Percentiles rank a stretch among this genome's conserved stretches.
phyloP scores from a whole-genome alignment of 2,329 filamentous ascomycete species.

The Sphaerostilbella broomeana region DNA sequence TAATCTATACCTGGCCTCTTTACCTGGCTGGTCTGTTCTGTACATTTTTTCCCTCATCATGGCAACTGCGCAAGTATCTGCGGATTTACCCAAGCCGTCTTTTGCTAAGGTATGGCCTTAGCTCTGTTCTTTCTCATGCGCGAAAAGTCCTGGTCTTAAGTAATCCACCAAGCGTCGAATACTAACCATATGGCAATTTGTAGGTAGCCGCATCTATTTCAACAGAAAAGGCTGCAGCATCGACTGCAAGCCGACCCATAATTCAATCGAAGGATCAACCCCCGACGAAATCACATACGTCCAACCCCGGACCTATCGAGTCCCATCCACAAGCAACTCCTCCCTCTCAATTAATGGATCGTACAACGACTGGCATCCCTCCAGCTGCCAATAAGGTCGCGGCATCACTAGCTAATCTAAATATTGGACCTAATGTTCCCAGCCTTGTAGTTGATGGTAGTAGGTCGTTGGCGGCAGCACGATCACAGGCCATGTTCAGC shows the following conservation, averaged over 20 bases:
- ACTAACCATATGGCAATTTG: slow-evolving; percentile 7
- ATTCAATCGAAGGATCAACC: slow-evolving; percentile 13
- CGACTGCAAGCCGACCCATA: slow-evolving; percentile 4
- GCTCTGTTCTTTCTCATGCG: too few relatives aligned
- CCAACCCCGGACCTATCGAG: neutral
- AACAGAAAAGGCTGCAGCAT: slow-evolving; percentile 18
- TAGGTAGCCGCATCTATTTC: slow-evolving; percentile 44
- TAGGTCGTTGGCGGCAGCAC: slow-evolving; percentile 33
- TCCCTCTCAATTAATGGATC: slow-evolving; percentile 16
- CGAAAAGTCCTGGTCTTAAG: too few relatives aligned
- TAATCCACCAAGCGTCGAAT: slow-evolving; percentile 6
- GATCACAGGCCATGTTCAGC: slow-evolving; percentile 26
- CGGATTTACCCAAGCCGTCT: slow-evolving; percentile 53
- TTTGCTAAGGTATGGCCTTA: slow-evolving; percentile 63
- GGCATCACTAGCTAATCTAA: slow-evolving; percentile 25
- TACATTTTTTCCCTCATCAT: slow-evolving; percentile 29
- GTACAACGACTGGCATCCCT: slow-evolving; percentile 14
- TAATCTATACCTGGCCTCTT: neutral
- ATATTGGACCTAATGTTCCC: slow-evolving; percentile 25
- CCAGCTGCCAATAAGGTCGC: slow-evolving; percentile 22
- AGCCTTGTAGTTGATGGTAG: slow-evolving; percentile 46
- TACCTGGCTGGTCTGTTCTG: slow-evolving; percentile 18
- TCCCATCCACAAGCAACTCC: slow-evolving; percentile 14
- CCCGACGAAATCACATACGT: slow-evolving; percentile 17
- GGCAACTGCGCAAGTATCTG: slow-evolving; percentile 41